phyloP scores from a whole-genome alignment of 805 yeast species.

The Starmerella sirachaensis region DNA sequence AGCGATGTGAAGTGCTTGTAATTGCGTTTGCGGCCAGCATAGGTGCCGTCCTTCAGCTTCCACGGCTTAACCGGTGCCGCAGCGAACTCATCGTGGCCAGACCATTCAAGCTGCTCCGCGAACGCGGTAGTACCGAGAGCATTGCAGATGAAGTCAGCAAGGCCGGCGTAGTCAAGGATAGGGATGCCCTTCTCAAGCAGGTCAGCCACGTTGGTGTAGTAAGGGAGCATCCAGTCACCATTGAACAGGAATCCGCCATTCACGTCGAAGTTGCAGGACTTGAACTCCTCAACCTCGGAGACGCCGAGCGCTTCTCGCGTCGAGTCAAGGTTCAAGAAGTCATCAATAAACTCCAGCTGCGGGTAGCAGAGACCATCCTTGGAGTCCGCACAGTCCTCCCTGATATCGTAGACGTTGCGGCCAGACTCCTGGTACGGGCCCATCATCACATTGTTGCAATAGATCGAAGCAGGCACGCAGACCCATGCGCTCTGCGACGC shows the following conservation, averaged over 20 bases:
- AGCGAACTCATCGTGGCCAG: constrained; percentile 39
- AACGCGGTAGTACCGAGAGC: constrained; percentile 87
- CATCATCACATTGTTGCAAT: constrained; percentile 66
- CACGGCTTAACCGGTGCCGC: constrained; percentile 25
- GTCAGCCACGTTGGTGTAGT: constrained; percentile 43
- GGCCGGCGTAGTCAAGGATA: constrained; percentile 85
- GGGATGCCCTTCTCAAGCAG: constrained; percentile 60
- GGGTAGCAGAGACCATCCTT: constrained; percentile 49
- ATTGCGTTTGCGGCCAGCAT: constrained; percentile 58
- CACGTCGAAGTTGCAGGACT: constrained; percentile 66
- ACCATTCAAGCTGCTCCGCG: constrained; percentile 60
- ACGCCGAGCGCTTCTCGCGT: constrained; percentile 76
- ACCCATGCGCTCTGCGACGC: constrained; percentile 56
- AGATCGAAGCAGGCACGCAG: constrained; percentile 80
- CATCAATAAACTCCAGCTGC: constrained; percentile 56
- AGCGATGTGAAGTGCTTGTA: constrained; percentile 58
- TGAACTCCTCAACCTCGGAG: constrained; percentile 56
- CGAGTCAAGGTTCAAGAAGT: constrained; percentile 59
- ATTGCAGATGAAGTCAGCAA: constrained; percentile 83
- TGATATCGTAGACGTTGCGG: constrained; percentile 75
- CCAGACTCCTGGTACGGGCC: constrained; percentile 71
- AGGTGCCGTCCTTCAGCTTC: constrained; percentile 29
- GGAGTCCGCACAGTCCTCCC: constrained; percentile 43
- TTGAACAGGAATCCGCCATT: constrained; percentile 58
- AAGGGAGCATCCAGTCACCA: constrained; percentile 62